These are phyloP conservation scores for Blastobotrys apis DNA, from an alignment of 1,139 yeast species.

Conservation along the genomic window DNA sequence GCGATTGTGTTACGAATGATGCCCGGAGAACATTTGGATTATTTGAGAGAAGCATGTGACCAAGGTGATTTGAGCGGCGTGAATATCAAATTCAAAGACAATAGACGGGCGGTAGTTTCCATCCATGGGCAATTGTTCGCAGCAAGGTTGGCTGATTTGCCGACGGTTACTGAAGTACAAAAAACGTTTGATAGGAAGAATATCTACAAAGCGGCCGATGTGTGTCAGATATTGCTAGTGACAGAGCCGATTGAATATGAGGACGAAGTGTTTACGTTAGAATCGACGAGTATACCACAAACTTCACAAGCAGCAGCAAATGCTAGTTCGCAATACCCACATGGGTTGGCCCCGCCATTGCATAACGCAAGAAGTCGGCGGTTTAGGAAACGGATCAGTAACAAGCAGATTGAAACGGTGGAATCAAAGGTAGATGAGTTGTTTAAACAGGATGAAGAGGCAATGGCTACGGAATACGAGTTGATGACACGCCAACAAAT, in stretches of 20 bases:
- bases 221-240: constrained; percentile 80
- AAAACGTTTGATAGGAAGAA: constrained; percentile 89
- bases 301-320: background rate
- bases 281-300: constrained; percentile 11
- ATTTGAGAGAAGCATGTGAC: constrained; percentile 73
- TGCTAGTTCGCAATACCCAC: constrained; percentile 44
- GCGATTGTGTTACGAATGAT: constrained; percentile 76
- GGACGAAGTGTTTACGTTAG: constrained; percentile 45
- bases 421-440: constrained; percentile 77
- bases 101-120: constrained; percentile 65
- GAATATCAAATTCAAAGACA: constrained; percentile 74
- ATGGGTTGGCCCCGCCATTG: constrained; percentile 81
- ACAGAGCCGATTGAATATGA: constrained; percentile 57
- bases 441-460: constrained; percentile 71
- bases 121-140: constrained; percentile 61
- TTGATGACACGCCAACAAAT: constrained; percentile 51
- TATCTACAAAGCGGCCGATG: constrained; percentile 78
- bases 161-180: constrained; percentile 81
- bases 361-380: constrained; percentile 50
- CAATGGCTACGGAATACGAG: constrained; percentile 78
- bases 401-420: constrained; percentile 54
- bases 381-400: constrained; percentile 49
- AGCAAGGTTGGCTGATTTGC: constrained; percentile 83
- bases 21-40: constrained; percentile 74
- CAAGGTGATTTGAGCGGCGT: constrained; percentile 74